Evolutionary conservation across 2,329 filamentous ascomycete species (phyloP).

Genomic region (Cercospora beticola): DNA sequence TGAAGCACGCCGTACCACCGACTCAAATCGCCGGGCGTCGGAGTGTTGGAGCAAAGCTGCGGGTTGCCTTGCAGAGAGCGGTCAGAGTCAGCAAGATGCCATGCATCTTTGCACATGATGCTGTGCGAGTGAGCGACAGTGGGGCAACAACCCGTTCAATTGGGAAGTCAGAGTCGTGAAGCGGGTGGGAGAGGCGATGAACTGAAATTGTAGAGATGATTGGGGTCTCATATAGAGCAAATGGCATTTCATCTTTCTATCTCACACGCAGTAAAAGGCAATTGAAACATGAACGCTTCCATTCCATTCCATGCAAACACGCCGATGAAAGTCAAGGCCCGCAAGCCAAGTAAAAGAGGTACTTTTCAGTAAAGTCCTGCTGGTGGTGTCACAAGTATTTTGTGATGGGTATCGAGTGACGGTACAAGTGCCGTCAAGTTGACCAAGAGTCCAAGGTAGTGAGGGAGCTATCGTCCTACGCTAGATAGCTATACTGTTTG

Average conservation of each 20-base stretch:
- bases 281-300: constrained; percentile 3
- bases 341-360: background rate
- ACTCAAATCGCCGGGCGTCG: background rate
- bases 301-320: background rate
- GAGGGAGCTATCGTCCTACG: background rate
- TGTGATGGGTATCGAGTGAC: constrained; percentile 18
- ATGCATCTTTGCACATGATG: background rate
- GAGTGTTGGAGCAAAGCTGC: background rate
- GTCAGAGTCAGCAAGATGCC: background rate
- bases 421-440: background rate
- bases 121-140: background rate
- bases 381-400: background rate
- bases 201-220: background rate
- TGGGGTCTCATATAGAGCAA: background rate
- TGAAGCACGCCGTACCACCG: background rate
- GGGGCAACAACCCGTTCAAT: background rate
- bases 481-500: constrained; percentile 19
- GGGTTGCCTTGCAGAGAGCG: background rate
- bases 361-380: background rate
- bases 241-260: constrained; percentile 1
- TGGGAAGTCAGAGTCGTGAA: background rate
- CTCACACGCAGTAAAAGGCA: background rate
- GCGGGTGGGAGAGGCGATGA: background rate
- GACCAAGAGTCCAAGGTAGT: background rate
- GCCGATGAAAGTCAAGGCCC: background rate